Conservation (phyloP, 2,329 filamentous ascomycete species). For the Aspergillus brasiliensis region DNA sequence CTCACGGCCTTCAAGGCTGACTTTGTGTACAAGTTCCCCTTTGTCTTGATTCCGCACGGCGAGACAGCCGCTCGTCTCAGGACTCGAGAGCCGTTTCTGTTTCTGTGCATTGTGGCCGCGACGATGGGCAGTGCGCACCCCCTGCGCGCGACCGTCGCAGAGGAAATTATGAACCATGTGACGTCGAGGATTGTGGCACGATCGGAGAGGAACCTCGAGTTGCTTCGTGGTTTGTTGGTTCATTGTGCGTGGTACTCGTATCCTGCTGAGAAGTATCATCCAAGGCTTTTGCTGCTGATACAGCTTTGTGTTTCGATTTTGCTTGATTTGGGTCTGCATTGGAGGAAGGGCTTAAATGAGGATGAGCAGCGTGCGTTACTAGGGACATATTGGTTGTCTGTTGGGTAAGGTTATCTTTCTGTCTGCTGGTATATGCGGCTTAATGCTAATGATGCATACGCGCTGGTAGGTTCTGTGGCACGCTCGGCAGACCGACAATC, state of each 20-base stretch:
- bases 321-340: conserved; percentile 24
- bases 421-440: neutral
- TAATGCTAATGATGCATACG: neutral
- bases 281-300: conserved; percentile 25
- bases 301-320: conserved; percentile 23
- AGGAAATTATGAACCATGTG: conserved; percentile 28
- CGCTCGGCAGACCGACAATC: neutral
- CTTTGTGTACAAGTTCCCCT: conserved; percentile 23
- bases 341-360: conserved; percentile 13
- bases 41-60: conserved; percentile 18
- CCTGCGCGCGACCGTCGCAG: conserved; percentile 19
- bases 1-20: conserved; percentile 17
- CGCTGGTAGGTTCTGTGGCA: neutral
- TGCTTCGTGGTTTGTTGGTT: conserved; percentile 26
- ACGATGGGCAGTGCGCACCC: conserved; percentile 23
- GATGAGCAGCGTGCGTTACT: conserved; percentile 25
- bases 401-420: conserved; percentile 18
- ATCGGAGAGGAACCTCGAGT: conserved; percentile 27
- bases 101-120: conserved; percentile 23
- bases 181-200: conserved; percentile 17
- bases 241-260: conserved; percentile 28
- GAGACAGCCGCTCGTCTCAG: conserved; percentile 19
- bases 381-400: conserved; percentile 25
- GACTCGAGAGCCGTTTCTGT: conserved; percentile 21
- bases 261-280: conserved; percentile 25